Evolutionary conservation across 805 yeast genomes (phyloP).

Genomic region (Saccharomycopsis fermentans): DNA sequence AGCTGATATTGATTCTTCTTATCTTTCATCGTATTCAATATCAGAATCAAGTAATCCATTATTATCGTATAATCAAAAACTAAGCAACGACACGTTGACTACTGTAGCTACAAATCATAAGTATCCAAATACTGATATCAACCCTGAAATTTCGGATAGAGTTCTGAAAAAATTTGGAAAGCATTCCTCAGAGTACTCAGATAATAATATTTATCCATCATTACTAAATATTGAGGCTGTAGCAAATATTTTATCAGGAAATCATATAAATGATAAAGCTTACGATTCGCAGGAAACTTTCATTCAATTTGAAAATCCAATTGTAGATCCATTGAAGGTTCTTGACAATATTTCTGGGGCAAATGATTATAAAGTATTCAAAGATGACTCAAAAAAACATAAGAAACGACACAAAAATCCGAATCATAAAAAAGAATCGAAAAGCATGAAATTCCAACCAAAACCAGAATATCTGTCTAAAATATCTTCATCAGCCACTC

Average conservation of each 20-base stretch:
- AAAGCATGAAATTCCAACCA: background rate
- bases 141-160: background rate
- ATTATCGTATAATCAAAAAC: background rate
- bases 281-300: background rate
- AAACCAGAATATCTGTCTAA: background rate
- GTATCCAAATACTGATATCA: background rate
- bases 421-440: background rate
- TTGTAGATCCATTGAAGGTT: background rate
- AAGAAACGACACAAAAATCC: background rate
- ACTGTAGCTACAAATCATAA: background rate
- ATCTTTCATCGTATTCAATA: background rate
- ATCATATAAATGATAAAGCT: background rate
- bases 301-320: background rate
- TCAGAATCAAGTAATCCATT: background rate
- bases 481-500: background rate
- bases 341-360: background rate
- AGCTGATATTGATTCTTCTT: background rate
- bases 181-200: background rate
- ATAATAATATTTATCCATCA: background rate
- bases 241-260: background rate
- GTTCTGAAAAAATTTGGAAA: background rate
- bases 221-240: background rate
- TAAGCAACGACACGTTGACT: background rate
- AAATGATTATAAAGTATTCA: background rate
- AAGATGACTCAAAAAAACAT: background rate